Evolutionary conservation across 1,284 basidiomycete species (phyloP), one percentile per base, ranked within the genome.

Genomic region (Trichosporon faecale): DNA sequence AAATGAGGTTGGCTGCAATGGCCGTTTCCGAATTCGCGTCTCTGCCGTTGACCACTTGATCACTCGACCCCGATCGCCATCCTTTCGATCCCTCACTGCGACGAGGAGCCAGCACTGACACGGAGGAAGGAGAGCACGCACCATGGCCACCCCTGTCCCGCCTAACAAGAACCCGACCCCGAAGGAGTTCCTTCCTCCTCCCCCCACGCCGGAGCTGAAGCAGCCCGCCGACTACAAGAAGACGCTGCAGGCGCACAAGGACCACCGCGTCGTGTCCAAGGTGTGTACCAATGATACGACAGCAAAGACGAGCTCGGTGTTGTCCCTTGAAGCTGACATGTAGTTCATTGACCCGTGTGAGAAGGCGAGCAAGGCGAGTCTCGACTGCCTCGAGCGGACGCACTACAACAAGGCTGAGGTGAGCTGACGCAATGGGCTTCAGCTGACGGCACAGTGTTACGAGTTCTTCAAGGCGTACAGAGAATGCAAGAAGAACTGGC

Each of bases 391-490:
- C 69, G 83, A 84, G 70, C 72, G 77, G 67, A 78, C 81, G 69
- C 81, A 82, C 69, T 84, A 84, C 70, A 84, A 84, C 70, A 74
- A 79, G 57, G 76, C 78, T 60, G 83, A 83, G 74, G 82, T 84
- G 70, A 68, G 79, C 72, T 8, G n/a, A 1, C 4, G 5, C 1
- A n/a, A 14, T 35, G 2, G 18, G 16, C 52, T 18, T 9, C 6
- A 21, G 44, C 61, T 69, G 37, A 66, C 60, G 7, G 2, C 0
- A 33, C 63, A 83, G 82, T 83, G 83, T 71, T 76, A 80, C 70
- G 79, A 82, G 61, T 84, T 80, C 73, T 84, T 84, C 72, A 75
- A 76, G 66, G 81, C 79, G 23, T 84, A 84, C 70, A 70, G 80
- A 67, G 81, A 82, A 68, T 84, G 83, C 74, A 84, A 84, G 71